phyloP scores from a whole-genome alignment of 2,329 filamentous ascomycete genomes.

The Hymenoscyphus repandus region DNA sequence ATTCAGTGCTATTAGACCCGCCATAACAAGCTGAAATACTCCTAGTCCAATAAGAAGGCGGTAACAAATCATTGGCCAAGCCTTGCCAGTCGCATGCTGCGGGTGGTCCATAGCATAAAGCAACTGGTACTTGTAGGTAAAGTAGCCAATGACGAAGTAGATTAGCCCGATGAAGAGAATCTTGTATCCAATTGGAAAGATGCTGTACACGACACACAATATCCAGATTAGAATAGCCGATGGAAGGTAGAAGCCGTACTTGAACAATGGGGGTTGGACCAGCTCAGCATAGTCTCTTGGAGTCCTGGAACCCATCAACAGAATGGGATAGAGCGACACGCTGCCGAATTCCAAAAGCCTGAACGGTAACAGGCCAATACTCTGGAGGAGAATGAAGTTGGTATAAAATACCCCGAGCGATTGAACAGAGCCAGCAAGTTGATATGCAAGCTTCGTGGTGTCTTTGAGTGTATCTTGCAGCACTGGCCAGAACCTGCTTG shows the following conservation, averaged over 20 bases:
- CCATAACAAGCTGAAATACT: constrained; percentile 87
- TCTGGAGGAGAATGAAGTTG: constrained; percentile 90
- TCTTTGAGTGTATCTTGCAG: constrained; percentile 73
- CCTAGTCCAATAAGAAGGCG: constrained; percentile 80
- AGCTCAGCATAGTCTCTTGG: constrained; percentile 85
- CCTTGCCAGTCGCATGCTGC: constrained; percentile 85
- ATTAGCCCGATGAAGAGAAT: constrained; percentile 77
- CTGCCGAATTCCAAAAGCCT: constrained; percentile 85
- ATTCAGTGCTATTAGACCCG: constrained; percentile 74
- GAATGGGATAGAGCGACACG: constrained; percentile 77
- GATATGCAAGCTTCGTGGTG: constrained; percentile 69
- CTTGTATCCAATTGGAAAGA: constrained; percentile 72
- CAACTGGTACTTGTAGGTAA: constrained; percentile 95
- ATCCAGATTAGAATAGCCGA: constrained; percentile 91
- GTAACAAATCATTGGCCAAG: constrained; percentile 96
- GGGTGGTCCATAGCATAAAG: constrained; percentile 98
- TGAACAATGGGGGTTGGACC: constrained; percentile 77
- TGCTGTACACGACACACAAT: constrained; percentile 90
- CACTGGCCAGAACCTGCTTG: constrained; percentile 65
- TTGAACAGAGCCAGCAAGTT: constrained; percentile 71
- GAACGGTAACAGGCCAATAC: constrained; percentile 88
- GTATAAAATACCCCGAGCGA: constrained; percentile 78
- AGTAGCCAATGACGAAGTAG: constrained; percentile 80
- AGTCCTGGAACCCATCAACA: constrained; percentile 72
- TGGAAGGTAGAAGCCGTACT: constrained; percentile 93